Percentiles rank a stretch among this genome's conserved stretches.
Conservation (phyloP, 2,329 filamentous ascomycete species). For the Curvularia sp. region DNA sequence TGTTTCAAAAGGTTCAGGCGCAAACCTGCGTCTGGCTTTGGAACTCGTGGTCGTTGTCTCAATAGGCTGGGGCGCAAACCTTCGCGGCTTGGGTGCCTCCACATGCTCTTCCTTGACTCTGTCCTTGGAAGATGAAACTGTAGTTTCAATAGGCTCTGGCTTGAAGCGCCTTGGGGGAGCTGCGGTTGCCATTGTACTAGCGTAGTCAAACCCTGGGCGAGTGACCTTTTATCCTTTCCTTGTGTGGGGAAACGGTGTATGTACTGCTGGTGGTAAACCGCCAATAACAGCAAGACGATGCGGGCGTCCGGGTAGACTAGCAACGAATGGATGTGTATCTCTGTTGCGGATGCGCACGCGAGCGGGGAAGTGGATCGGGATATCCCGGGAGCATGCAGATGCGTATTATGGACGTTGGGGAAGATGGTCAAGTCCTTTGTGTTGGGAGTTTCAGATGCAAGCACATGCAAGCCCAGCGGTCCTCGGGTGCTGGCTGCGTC, state of each 20-base stretch:
- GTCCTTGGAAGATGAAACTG: conserved; percentile 61
- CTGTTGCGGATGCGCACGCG: conserved; percentile 32
- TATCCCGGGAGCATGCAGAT: conserved; percentile 28
- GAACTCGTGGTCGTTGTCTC: conserved; percentile 49
- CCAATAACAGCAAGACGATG: conserved; percentile 21
- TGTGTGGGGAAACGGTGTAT: conserved; percentile 14
- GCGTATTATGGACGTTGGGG: conserved; percentile 10
- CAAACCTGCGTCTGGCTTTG: conserved; percentile 53
- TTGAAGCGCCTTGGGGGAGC: conserved; percentile 47
- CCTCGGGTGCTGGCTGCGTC: neutral
- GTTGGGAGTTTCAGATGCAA: conserved; percentile 1
- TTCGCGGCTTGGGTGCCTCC: conserved; percentile 33
- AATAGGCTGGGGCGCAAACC: conserved; percentile 42
- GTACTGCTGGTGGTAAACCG: conserved; percentile 25
- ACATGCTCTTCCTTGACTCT: conserved; percentile 65
- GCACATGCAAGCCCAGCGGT: conserved; percentile 11
- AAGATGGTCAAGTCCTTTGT: neutral
- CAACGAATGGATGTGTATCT: conserved; percentile 23
- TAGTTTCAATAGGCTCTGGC: conserved; percentile 48
- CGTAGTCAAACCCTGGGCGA: conserved; percentile 7
- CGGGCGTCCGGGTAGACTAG: conserved; percentile 32
- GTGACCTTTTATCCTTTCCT: conserved; percentile 13
- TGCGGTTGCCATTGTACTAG: conserved; percentile 39
- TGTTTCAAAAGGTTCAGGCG: conserved; percentile 44
- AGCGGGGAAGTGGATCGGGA: conserved; percentile 36